Percentiles rank a stretch among this genome's conserved stretches.
Conservation (phyloP, 2,329 filamentous ascomycete genomes). For the Fonsecaea pugnacius region DNA sequence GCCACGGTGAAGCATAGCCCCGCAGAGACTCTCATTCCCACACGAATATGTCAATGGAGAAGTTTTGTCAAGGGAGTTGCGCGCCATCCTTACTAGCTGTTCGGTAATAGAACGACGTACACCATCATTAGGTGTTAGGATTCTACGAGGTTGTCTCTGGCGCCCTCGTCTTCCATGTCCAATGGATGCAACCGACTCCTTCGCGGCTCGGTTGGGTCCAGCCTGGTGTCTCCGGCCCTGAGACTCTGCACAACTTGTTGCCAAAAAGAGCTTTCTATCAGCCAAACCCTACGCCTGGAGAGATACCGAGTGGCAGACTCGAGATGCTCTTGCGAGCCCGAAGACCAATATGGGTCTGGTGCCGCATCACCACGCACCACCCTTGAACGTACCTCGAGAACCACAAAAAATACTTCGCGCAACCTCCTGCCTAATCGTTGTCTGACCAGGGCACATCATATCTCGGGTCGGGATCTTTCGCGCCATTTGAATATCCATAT, state of each 20-base stretch:
- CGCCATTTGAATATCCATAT: neutral
- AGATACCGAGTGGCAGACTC: neutral
- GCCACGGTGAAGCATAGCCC: neutral
- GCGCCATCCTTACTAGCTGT: neutral
- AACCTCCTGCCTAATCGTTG: neutral
- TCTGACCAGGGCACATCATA: neutral
- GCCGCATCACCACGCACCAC: neutral
- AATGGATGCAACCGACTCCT: slow-evolving; percentile 25
- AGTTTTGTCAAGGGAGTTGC: neutral
- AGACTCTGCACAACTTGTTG: slow-evolving; percentile 26
- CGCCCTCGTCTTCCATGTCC: slow-evolving; percentile 22
- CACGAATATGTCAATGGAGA: neutral
- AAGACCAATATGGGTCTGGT: neutral
- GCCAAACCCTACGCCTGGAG: slow-evolving; percentile 24
- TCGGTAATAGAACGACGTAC: neutral
- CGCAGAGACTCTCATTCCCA: neutral
- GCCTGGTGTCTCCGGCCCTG: slow-evolving; percentile 8
- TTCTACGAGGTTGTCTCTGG: neutral
- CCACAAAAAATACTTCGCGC: neutral
- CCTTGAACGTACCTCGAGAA: neutral
- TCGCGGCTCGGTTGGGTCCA: slow-evolving; percentile 19
- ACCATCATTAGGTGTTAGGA: neutral
- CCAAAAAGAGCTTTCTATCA: slow-evolving; percentile 22
- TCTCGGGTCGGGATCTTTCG: no score
- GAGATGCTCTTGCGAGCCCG: slow-evolving; percentile 7